Conservation (phyloP, 2,329 filamentous ascomycete species). For the Sclerotinia spermophila region DNA sequence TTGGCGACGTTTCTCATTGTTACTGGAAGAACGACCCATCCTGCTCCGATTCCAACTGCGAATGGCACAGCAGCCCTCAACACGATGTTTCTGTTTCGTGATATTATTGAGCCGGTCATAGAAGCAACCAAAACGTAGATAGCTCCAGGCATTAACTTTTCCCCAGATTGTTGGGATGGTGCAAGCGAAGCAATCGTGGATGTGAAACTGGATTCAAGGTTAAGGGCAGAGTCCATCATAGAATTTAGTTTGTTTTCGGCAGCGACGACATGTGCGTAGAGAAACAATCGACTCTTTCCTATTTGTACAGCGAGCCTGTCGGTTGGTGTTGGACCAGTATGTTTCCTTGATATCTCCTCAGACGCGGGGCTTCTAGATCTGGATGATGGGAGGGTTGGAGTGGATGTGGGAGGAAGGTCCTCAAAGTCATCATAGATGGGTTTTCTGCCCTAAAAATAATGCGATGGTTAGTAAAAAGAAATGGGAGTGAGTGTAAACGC, state of each 20-base stretch:
- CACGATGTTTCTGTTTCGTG: slow-evolving; percentile 81
- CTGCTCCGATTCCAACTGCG: slow-evolving; percentile 75
- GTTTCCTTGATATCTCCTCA: slow-evolving; percentile 30
- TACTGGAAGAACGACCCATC: slow-evolving; percentile 79
- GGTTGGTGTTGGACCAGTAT: slow-evolving; percentile 68
- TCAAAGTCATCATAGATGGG: slow-evolving; percentile 78
- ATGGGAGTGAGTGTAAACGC: slow-evolving; percentile 6
- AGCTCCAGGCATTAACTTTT: slow-evolving; percentile 82
- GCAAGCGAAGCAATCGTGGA: slow-evolving; percentile 84
- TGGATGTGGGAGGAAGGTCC: slow-evolving; percentile 39
- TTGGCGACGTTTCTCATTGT: slow-evolving; percentile 88
- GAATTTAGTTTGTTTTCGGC: slow-evolving; percentile 82
- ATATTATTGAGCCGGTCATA: slow-evolving; percentile 91
- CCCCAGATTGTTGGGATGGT: slow-evolving; percentile 77
- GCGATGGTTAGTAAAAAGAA: neutral
- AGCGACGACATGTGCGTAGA: slow-evolving; percentile 70
- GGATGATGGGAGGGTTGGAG: slow-evolving; percentile 25
- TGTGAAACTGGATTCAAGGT: slow-evolving; percentile 86
- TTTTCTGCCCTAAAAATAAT: slow-evolving; percentile 46
- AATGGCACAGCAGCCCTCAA: slow-evolving; percentile 74
- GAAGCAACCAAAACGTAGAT: slow-evolving; percentile 91
- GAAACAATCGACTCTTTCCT: slow-evolving; percentile 71
- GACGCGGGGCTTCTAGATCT: slow-evolving; percentile 22
- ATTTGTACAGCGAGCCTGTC: slow-evolving; percentile 84
- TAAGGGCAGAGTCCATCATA: slow-evolving; percentile 74